Conservation (phyloP, 2,329 filamentous ascomycete species). For the Pseudopithomyces maydicus region DNA sequence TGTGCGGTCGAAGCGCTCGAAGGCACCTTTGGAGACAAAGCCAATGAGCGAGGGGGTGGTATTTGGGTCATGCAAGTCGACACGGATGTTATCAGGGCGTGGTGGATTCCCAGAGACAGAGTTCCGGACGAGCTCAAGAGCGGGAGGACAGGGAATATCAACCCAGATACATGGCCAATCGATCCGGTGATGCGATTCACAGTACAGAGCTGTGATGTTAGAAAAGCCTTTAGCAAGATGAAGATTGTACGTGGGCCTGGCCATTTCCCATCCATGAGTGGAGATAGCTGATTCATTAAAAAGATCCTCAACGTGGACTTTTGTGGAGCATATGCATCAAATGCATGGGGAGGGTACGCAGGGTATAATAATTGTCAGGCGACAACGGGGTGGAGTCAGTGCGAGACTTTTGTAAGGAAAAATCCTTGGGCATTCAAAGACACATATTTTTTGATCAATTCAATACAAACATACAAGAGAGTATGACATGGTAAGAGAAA, state of each 20-base stretch:
- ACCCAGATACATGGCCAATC: conserved; percentile 51
- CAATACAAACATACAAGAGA: conserved; percentile 14
- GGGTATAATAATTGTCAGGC: conserved; percentile 9
- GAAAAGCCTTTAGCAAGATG: conserved; percentile 21
- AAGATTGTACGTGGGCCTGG: conserved; percentile 16
- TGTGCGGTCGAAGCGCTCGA: conserved; percentile 16
- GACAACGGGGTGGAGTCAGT: conserved; percentile 48
- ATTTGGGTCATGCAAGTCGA: conserved; percentile 58
- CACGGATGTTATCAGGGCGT: conserved; percentile 53
- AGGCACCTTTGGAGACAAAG: conserved; percentile 20
- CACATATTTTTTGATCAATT: conserved; percentile 26
- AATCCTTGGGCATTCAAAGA: conserved; percentile 25
- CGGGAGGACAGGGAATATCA: conserved; percentile 41
- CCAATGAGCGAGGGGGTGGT: conserved; percentile 52
- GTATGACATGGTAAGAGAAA: too few species aligned
- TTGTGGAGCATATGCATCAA: conserved; percentile 45
- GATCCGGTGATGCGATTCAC: conserved; percentile 40
- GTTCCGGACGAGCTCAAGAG: conserved; percentile 53
- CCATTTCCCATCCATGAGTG: background rate
- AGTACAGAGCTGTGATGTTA: conserved; percentile 50
- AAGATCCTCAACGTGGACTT: conserved; percentile 54
- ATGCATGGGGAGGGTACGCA: conserved; percentile 56
- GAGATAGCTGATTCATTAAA: background rate
- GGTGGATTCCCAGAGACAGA: conserved; percentile 54
- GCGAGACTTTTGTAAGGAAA: conserved; percentile 23